phyloP scores from a whole-genome alignment of 305 asterid genomes.

The Fraxinus angustifolia region DNA sequence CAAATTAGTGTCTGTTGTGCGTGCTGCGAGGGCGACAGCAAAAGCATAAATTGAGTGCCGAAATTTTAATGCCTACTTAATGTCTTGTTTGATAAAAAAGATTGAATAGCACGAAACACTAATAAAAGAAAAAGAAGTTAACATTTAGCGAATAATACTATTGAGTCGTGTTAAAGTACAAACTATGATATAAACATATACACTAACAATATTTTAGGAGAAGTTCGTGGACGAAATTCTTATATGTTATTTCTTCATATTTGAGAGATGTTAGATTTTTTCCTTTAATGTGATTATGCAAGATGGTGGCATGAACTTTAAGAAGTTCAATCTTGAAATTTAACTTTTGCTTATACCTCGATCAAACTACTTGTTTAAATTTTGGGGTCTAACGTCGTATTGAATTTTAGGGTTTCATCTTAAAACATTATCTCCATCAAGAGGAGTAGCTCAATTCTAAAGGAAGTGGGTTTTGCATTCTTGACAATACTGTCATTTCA shows the following conservation, averaged over 20 bases:
- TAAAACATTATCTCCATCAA: neutral
- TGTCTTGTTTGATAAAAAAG: neutral
- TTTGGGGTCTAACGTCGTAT: neutral
- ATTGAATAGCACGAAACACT: neutral
- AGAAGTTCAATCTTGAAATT: neutral
- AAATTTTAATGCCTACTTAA: neutral
- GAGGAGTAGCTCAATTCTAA: neutral
- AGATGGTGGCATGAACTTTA: neutral
- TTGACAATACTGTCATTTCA: neutral
- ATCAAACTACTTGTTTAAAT: no score
- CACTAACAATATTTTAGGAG: neutral
- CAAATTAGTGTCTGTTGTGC: conserved; percentile 33
- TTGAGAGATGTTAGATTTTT: neutral
- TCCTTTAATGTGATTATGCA: no score
- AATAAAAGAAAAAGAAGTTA: neutral
- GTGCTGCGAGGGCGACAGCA: conserved; percentile 39
- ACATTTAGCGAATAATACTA: no score
- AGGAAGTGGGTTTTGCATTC: neutral
- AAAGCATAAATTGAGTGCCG: conserved; percentile 35
- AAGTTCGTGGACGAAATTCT: neutral
- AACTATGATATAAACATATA: neutral
- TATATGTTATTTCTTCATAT: neutral
- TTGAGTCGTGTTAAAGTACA: neutral
- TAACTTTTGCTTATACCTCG: neutral
- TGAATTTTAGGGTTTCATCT: neutral